Percentiles rank a stretch among this genome's conserved stretches.
Evolutionary conservation across 202 grass and related monocot species (phyloP).

Genomic region (Saccharum hybrid): DNA sequence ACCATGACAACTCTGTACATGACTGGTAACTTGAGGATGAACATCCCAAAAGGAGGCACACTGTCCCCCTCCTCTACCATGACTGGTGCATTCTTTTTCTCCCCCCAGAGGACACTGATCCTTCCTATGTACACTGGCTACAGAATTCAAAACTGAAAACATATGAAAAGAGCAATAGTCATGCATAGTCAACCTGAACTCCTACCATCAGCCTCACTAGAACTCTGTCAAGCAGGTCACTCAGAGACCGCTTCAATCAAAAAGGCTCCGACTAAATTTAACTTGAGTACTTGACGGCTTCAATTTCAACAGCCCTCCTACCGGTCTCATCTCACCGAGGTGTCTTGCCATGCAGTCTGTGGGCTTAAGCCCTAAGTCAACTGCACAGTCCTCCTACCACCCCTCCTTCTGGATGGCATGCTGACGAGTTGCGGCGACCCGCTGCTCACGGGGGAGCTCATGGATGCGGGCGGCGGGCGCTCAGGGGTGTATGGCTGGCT

Average conservation of each 20-base stretch:
- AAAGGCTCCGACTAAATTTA: conserved; percentile 32
- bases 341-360: neutral
- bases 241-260: conserved; percentile 42
- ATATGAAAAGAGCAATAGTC: conserved; percentile 28
- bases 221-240: conserved; percentile 24
- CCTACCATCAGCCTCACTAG: conserved; percentile 20
- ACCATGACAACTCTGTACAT: conserved; percentile 35
- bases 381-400: conserved; percentile 41
- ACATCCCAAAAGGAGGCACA: neutral
- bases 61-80: neutral
- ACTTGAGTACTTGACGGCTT: conserved; percentile 42
- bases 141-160: too few relatives aligned
- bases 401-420: conserved; percentile 67
- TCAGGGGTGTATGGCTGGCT: conserved; percentile 65
- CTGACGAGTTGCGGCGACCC: conserved; percentile 41
- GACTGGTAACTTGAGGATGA: neutral
- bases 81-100: neutral
- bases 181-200: conserved; percentile 42
- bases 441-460: conserved; percentile 42
- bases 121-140: too few relatives aligned
- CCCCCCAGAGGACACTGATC: neutral
- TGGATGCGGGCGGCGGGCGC: neutral
- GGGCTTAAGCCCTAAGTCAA: conserved; percentile 13
- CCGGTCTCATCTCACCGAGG: neutral
- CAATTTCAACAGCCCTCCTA: conserved; percentile 33